phyloP scores from a whole-genome alignment of 352 stramenopile species.

The Globisporangium acanthophoron region DNA sequence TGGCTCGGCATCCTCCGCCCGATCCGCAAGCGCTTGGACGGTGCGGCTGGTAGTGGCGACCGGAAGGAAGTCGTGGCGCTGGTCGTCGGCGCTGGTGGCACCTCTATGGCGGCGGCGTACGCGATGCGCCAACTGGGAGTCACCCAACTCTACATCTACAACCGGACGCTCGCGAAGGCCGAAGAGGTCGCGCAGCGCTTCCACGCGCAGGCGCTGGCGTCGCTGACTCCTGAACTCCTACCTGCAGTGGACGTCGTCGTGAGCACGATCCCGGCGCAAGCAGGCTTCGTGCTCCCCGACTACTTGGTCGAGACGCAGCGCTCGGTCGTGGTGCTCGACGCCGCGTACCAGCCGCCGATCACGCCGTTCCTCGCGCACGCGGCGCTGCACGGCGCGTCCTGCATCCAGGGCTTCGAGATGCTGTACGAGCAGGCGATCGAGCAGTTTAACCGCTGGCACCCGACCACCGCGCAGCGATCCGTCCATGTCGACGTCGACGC shows the following conservation, averaged over 20 bases:
- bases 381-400: constrained; percentile 65
- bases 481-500: constrained; percentile 46
- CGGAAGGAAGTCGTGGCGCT: constrained; percentile 40
- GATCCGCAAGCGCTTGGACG: constrained; percentile 61
- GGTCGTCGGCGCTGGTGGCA: constrained; percentile 91
- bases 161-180: constrained; percentile 93
- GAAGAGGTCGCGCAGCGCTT: constrained; percentile 87
- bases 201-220: constrained; percentile 59
- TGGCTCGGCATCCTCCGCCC: constrained; percentile 96
- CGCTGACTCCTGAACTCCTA: constrained; percentile 43
- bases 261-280: constrained; percentile 92
- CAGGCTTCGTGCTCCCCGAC: constrained; percentile 74
- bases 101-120: constrained; percentile 94
- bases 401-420: constrained; percentile 97
- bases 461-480: constrained; percentile 35
- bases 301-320: constrained; percentile 32
- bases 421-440: constrained; percentile 96
- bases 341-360: constrained; percentile 96
- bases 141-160: constrained; percentile 90
- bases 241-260: constrained; percentile 88
- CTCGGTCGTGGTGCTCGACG: constrained; percentile 91
- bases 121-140: constrained; percentile 86
- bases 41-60: background rate
- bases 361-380: constrained; percentile 92
- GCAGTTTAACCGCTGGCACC: constrained; percentile 95